Conservation (phyloP, 257 asterid species). For the Solanum ossicruentum region DNA sequence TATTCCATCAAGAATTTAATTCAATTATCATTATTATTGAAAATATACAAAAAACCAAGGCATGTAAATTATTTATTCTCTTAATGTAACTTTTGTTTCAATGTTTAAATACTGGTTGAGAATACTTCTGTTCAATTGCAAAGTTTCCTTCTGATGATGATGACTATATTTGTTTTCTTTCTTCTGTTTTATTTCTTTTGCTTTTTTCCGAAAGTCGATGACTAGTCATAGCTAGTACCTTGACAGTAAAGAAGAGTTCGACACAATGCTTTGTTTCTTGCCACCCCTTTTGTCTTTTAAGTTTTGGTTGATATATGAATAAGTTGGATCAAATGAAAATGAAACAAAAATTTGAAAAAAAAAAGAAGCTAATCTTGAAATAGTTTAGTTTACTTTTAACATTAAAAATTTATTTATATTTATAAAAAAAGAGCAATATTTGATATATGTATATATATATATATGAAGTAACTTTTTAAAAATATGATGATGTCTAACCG, state of each 20-base stretch:
- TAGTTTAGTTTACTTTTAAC: background rate
- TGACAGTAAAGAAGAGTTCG: background rate
- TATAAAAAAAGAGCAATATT: no score
- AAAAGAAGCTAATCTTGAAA: background rate
- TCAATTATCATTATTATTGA: background rate
- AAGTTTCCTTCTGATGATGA: background rate
- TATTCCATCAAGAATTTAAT: slow-evolving; percentile 91
- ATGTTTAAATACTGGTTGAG: background rate
- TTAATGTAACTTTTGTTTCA: background rate
- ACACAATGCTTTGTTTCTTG: background rate
- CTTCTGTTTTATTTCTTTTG: background rate
- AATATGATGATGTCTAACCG: no score
- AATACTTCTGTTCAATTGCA: background rate
- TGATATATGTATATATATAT: no score
- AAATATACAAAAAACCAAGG: background rate
- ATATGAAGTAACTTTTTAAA: no score
- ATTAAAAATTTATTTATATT: background rate
- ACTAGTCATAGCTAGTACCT: background rate
- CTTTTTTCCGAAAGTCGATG: background rate
- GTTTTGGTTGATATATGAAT: background rate
- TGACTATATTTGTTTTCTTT: background rate
- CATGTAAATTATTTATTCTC: background rate
- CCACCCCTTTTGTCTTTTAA: background rate
- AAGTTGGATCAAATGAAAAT: background rate
- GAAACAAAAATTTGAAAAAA: background rate